phyloP scores from a whole-genome alignment of 768 basidiomycete species.

The Sutorius australiensis region DNA sequence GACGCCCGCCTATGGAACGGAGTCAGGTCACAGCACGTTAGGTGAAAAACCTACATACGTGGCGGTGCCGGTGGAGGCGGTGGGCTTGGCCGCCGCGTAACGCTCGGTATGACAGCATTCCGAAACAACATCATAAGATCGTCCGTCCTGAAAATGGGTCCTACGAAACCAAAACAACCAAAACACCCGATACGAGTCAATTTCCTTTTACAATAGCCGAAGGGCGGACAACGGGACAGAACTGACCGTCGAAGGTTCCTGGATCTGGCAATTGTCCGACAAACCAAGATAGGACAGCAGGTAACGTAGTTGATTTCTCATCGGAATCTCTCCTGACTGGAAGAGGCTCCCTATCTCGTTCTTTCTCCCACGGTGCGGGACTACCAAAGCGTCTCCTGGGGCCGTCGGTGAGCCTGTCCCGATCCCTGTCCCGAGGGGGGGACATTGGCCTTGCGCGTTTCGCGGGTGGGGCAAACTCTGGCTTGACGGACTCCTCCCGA shows the following conservation, averaged over 20 bases:
- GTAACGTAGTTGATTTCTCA: conserved; percentile 49
- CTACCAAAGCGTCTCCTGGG: conserved; percentile 41
- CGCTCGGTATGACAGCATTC: conserved; percentile 76
- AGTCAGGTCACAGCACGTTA: conserved; percentile 5
- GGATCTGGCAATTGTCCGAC: conserved; percentile 73
- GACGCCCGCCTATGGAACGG: conserved; percentile 50
- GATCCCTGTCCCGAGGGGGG: conserved; percentile 49
- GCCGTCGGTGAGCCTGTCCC: conserved; percentile 38
- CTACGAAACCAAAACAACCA: conserved; percentile 37
- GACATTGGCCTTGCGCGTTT: conserved; percentile 46
- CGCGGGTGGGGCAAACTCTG: conserved; percentile 37
- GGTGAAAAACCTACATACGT: conserved; percentile 27
- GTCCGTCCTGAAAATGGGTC: conserved; percentile 86
- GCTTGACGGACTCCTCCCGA: conserved; percentile 41
- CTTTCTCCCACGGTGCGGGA: conserved; percentile 41
- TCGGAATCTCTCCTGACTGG: conserved; percentile 38
- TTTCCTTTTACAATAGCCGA: conserved; percentile 11
- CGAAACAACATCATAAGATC: conserved; percentile 85
- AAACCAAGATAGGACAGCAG: conserved; percentile 75
- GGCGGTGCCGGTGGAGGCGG: conserved; percentile 54
- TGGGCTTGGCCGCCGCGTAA: conserved; percentile 44
- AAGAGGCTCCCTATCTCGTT: conserved; percentile 41
- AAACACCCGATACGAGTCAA: conserved; percentile 6
- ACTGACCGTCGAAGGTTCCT: conserved; percentile 78
- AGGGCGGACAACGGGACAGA: background rate